Conservation (phyloP, 2,329 filamentous ascomycete species). For the Verticillium tricorpus region DNA sequence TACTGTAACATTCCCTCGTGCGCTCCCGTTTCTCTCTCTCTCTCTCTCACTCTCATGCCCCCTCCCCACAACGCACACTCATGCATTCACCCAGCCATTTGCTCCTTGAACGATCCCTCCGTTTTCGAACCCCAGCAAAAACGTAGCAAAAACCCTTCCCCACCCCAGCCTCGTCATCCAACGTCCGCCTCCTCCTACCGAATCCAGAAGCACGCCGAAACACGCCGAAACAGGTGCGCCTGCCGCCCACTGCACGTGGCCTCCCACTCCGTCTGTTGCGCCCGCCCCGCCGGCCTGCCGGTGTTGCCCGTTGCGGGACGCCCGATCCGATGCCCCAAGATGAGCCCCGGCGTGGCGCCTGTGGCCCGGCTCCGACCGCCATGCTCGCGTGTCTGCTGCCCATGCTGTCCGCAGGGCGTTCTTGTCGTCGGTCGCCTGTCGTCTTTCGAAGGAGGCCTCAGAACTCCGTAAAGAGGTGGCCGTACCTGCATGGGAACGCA, state of each 20-base stretch:
- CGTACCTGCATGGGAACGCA: slow-evolving; percentile 48
- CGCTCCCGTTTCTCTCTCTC: background rate
- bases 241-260: background rate
- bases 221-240: background rate
- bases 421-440: background rate
- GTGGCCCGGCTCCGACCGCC: background rate
- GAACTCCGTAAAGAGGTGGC: slow-evolving; percentile 73
- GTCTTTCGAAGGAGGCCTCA: slow-evolving; percentile 30
- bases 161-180: background rate
- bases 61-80: background rate
- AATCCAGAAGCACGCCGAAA: background rate
- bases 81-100: background rate
- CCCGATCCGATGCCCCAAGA: background rate
- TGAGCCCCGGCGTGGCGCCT: background rate
- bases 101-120: background rate
- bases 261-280: background rate
- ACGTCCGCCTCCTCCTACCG: background rate
- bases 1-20: background rate
- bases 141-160: background rate
- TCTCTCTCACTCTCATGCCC: too few relatives aligned
- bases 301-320: background rate
- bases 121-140: background rate
- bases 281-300: background rate
- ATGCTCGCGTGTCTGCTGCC: background rate
- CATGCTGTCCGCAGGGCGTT: background rate